These are phyloP conservation scores for Colletotrichum costaricense DNA, from an alignment of 2,329 filamentous ascomycete species.

Conservation along the genomic window DNA sequence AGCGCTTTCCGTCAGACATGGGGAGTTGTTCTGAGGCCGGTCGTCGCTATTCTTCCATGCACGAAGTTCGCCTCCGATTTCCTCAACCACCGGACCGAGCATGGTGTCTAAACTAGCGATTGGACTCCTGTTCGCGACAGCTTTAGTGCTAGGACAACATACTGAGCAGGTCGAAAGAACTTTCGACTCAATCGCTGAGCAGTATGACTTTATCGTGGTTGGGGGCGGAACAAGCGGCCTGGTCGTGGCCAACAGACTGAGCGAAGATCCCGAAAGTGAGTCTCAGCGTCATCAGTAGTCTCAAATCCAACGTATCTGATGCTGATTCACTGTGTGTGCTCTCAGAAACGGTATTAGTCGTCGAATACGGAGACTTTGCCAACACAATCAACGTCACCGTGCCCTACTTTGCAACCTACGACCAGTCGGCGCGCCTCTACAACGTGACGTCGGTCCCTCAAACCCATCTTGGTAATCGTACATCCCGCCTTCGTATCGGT, in stretches of 20 bases:
- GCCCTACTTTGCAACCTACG: conserved; percentile 37
- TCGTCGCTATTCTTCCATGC: neutral
- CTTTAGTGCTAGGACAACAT: neutral
- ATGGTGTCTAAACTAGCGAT: neutral
- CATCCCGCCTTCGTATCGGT: conserved; percentile 38
- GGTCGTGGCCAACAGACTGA: conserved; percentile 49
- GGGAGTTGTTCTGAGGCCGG: neutral
- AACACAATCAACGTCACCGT: conserved; percentile 39
- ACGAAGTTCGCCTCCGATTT: neutral
- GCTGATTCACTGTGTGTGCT: no score
- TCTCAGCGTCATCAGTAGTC: neutral
- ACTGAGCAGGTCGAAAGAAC: neutral
- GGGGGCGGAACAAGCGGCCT: conserved; percentile 50
- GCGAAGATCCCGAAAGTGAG: conserved; percentile 44
- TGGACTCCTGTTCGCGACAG: neutral
- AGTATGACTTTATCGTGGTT: conserved; percentile 46
- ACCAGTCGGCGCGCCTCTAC: conserved; percentile 25
- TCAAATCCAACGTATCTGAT: rapidly evolving
- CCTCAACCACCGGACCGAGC: neutral
- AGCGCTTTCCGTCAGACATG: neutral
- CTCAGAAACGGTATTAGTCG: conserved; percentile 40
- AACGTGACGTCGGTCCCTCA: conserved; percentile 41
- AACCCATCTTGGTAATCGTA: conserved; percentile 38
- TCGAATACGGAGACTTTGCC: conserved; percentile 44
- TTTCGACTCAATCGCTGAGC: neutral